phyloP scores from a whole-genome alignment of 164 flowering plant genomes.

The Tetracentron sinense region DNA sequence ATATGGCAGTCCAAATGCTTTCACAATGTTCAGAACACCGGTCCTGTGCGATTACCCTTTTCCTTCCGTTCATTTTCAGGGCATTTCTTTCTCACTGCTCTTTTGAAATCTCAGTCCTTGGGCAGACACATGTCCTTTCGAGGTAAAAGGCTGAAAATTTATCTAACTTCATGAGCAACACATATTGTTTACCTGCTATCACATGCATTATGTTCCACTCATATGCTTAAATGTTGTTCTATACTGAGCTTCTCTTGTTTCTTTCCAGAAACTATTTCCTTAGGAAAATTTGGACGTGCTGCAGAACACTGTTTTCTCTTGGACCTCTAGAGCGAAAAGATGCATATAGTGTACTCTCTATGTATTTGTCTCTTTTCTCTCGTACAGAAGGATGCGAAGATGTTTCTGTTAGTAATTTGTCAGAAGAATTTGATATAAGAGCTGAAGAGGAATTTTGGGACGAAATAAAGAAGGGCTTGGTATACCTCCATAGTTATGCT shows the following conservation, averaged over 20 bases:
- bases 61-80: constrained; percentile 66
- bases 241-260: constrained; percentile 4
- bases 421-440: constrained; percentile 51
- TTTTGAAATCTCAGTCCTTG: constrained; percentile 37
- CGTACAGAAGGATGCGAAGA: constrained; percentile 27
- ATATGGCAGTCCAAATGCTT: constrained; percentile 53
- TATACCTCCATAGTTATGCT: constrained; percentile 23
- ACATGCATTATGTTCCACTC: background rate
- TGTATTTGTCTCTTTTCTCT: constrained; percentile 47
- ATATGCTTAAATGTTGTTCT: background rate
- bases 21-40: constrained; percentile 56
- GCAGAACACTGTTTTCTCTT: constrained; percentile 54
- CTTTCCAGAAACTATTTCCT: constrained; percentile 49
- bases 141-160: constrained; percentile 38
- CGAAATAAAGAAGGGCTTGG: constrained; percentile 85
- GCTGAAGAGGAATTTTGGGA: constrained; percentile 67
- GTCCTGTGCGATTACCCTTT: constrained; percentile 47
- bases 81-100: constrained; percentile 39
- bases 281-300: constrained; percentile 65
- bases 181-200: background rate
- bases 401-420: constrained; percentile 17
- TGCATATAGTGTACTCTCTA: constrained; percentile 69
- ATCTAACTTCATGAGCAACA: background rate
- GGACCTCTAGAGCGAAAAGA: constrained; percentile 77
- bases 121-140: constrained; percentile 32